A percentile compares a stretch with the other conserved stretches of the same genome.
Conservation (phyloP, 1,284 basidiomycete species). For the Trichosporon inkin region DNA sequence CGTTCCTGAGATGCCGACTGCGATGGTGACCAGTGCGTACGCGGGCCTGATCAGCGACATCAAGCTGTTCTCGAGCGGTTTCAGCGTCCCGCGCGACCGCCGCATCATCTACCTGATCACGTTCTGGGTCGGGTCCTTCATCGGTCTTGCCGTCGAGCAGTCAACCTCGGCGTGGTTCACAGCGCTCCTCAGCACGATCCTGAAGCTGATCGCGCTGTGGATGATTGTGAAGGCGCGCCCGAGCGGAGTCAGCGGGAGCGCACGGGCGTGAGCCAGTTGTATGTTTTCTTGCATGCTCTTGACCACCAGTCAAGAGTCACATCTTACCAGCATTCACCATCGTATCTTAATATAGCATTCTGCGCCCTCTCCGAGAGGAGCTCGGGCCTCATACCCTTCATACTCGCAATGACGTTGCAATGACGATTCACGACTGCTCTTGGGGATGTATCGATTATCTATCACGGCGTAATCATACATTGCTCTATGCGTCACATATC, state of each 20-base stretch:
- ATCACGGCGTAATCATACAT: conserved; percentile 8
- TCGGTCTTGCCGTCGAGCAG: conserved; percentile 21
- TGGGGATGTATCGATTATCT: background rate
- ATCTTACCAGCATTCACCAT: background rate
- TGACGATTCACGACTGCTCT: background rate
- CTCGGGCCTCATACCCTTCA: too few relatives aligned
- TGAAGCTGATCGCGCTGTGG: conserved; percentile 15
- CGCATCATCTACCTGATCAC: conserved; percentile 27
- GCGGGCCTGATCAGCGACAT: conserved; percentile 31
- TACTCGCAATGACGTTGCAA: too few relatives aligned
- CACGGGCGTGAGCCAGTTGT: background rate
- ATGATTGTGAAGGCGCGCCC: conserved; percentile 5
- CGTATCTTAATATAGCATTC: background rate
- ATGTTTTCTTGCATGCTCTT: background rate
- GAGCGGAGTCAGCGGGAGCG: background rate
- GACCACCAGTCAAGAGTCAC: too few relatives aligned
- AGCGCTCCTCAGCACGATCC: conserved; percentile 6
- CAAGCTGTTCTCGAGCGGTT: conserved; percentile 17
- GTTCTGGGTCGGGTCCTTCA: conserved; percentile 28
- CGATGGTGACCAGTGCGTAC: conserved; percentile 34
- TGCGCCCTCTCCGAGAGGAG: too few relatives aligned
- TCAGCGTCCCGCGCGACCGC: conserved; percentile 22
- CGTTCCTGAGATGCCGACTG: conserved; percentile 28
- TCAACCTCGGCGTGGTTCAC: conserved; percentile 11
- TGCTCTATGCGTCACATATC: background rate